Conservation (phyloP, 2,329 filamentous ascomycete species). For the Ophiostoma piceae region DNA sequence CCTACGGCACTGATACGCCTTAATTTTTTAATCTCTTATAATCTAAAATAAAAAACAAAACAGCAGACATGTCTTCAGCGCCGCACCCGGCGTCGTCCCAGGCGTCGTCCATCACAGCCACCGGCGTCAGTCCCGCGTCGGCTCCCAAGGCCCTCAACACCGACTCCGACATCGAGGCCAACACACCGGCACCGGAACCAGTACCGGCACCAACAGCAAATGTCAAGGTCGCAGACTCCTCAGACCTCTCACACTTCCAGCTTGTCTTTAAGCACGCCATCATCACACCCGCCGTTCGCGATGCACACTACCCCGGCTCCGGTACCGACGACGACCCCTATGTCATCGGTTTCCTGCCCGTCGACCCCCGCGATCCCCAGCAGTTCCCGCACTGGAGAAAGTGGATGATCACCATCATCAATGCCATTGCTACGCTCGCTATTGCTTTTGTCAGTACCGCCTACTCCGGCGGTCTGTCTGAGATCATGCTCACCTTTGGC, state of each 20-base stretch:
- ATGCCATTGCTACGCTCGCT: constrained; percentile 61
- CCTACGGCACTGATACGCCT: not conserved
- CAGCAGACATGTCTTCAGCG: not conserved
- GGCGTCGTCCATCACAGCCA: constrained; percentile 18
- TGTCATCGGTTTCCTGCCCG: constrained; percentile 58
- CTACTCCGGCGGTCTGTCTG: constrained; percentile 53
- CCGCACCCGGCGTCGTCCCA: not conserved
- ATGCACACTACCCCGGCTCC: constrained; percentile 51
- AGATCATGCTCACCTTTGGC: constrained; percentile 52
- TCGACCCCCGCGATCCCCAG: constrained; percentile 64
- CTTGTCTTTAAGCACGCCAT: constrained; percentile 54
- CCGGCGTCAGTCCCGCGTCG: not conserved
- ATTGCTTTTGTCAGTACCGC: constrained; percentile 67
- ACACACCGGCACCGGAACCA: not conserved
- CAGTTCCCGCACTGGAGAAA: constrained; percentile 52
- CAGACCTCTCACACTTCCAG: constrained; percentile 42
- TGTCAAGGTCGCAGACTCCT: not conserved
- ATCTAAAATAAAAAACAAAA: not conserved
- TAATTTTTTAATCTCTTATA: not conserved
- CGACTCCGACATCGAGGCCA: constrained; percentile 21
- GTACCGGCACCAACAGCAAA: constrained; percentile 24
- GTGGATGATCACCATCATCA: constrained; percentile 59
- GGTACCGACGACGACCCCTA: constrained; percentile 65
- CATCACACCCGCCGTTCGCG: constrained; percentile 52
- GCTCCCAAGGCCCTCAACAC: not conserved